Evolutionary conservation across 441 rosid species (phyloP).

Genomic region (Raphanus hybrid): DNA sequence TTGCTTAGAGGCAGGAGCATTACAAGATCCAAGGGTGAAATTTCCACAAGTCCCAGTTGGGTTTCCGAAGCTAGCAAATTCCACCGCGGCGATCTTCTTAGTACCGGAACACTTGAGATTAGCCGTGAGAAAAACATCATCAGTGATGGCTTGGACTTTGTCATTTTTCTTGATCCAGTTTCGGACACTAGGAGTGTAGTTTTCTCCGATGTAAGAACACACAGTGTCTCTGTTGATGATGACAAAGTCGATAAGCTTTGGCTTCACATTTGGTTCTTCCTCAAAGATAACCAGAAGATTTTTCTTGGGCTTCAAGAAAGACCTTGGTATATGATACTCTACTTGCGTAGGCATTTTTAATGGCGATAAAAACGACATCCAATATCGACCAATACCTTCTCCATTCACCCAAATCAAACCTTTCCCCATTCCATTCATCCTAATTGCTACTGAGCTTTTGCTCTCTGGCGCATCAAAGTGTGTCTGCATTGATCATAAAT

Average conservation of each 20-base stretch:
- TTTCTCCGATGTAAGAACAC: constrained; percentile 48
- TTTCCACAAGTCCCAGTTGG: constrained; percentile 48
- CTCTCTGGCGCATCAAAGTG: constrained; percentile 79
- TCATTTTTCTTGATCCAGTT: constrained; percentile 40
- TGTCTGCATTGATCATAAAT: constrained; percentile 47
- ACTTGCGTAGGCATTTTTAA: constrained; percentile 68
- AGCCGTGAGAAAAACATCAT: constrained; percentile 38
- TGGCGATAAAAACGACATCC: constrained; percentile 85
- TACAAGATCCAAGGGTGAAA: constrained; percentile 44
- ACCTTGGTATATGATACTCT: constrained; percentile 67
- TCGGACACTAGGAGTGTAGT: constrained; percentile 37
- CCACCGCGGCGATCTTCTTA: constrained; percentile 42
- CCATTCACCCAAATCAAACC: constrained; percentile 95
- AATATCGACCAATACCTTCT: constrained; percentile 79
- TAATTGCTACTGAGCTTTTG: constrained; percentile 55
- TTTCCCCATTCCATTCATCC: constrained; percentile 72
- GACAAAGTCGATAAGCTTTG: constrained; percentile 46
- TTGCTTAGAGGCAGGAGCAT: constrained; percentile 40
- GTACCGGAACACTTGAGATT: constrained; percentile 34
- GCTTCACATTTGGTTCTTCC: constrained; percentile 52
- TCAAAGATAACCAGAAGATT: constrained; percentile 53
- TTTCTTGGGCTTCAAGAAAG: constrained; percentile 48
- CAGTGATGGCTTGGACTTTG: constrained; percentile 24
- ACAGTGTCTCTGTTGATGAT: constrained; percentile 48
- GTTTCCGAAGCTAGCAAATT: constrained; percentile 53